A percentile compares a stretch with the other conserved stretches of the same genome.
Evolutionary conservation across 768 basidiomycete species (phyloP).

Genomic region (Leccinum subgranulosum): DNA sequence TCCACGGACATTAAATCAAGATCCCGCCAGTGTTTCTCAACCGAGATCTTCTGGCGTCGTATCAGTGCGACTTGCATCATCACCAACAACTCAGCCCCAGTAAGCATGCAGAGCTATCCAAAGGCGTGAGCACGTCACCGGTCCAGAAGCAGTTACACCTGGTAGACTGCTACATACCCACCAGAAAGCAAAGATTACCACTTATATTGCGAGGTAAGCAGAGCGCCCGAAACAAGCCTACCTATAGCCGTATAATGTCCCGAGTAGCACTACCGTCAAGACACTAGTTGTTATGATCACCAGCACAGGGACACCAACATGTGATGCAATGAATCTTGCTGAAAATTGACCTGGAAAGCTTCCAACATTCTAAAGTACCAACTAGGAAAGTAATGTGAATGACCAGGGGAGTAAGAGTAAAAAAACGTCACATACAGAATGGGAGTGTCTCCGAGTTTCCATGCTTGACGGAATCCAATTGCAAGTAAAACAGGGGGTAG

Average conservation of each 20-base stretch:
- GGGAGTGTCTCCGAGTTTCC: too few relatives aligned
- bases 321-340: slow-evolving; percentile 40
- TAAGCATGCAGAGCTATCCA: slow-evolving; percentile 1
- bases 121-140: background rate
- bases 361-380: slow-evolving; percentile 51
- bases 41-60: background rate
- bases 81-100: slow-evolving; percentile 1
- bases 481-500: slow-evolving; percentile 55
- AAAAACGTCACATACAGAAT: too few relatives aligned
- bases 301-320: slow-evolving; percentile 43
- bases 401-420: background rate
- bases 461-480: slow-evolving; percentile 49
- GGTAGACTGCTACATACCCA: slow-evolving; percentile 30
- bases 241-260: slow-evolving; percentile 49
- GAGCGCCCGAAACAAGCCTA: slow-evolving; percentile 42
- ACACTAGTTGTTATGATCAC: slow-evolving; percentile 35
- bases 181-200: slow-evolving; percentile 57
- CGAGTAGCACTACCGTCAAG: slow-evolving; percentile 37
- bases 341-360: slow-evolving; percentile 51
- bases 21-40: background rate
- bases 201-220: slow-evolving; percentile 46
- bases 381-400: slow-evolving; percentile 23
- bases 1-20: background rate
- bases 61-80: slow-evolving; percentile 1
- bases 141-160: background rate